Percentiles rank a stretch among this genome's conserved stretches.
phyloP scores from a whole-genome alignment of 441 rosid genomes.

The Erysimum cheiri region DNA sequence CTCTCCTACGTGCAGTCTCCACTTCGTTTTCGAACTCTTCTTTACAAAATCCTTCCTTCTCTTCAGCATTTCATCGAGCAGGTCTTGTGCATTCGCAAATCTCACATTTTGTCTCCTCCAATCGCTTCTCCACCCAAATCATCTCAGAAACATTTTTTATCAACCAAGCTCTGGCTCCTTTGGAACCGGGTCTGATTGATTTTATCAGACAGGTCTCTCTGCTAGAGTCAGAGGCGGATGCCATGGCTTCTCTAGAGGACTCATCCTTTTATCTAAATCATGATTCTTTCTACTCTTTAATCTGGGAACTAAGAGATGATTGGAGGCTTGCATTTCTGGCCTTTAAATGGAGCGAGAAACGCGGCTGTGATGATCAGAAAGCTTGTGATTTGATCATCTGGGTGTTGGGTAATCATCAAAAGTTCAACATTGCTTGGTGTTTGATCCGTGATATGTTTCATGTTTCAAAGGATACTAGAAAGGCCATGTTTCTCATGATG shows the following conservation, averaged over 20 bases:
- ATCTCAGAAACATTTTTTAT: conserved; percentile 41
- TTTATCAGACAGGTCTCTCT: conserved; percentile 55
- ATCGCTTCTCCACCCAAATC: conserved; percentile 46
- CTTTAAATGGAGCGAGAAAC: conserved; percentile 75
- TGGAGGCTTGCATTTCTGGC: conserved; percentile 77
- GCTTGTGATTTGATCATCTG: conserved; percentile 63
- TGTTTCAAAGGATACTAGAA: conserved; percentile 54
- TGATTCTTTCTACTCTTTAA: conserved; percentile 59
- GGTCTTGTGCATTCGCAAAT: conserved; percentile 34
- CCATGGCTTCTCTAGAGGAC: conserved; percentile 56
- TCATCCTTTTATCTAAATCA: conserved; percentile 51
- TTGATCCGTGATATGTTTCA: conserved; percentile 72
- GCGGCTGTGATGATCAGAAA: conserved; percentile 56
- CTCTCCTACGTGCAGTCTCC: not conserved
- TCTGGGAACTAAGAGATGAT: conserved; percentile 65
- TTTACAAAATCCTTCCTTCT: conserved; percentile 26
- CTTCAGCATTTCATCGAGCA: conserved; percentile 62
- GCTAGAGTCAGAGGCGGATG: conserved; percentile 58
- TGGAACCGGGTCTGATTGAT: conserved; percentile 41
- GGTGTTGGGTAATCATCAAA: conserved; percentile 70
- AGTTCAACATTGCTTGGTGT: conserved; percentile 84
- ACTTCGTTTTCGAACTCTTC: conserved; percentile 25
- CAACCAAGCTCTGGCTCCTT: conserved; percentile 25
- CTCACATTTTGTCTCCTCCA: conserved; percentile 39
- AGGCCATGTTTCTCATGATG: conserved; percentile 78